Evolutionary conservation across 306 rosid species (phyloP).

Genomic region (Mucuna pruriens): DNA sequence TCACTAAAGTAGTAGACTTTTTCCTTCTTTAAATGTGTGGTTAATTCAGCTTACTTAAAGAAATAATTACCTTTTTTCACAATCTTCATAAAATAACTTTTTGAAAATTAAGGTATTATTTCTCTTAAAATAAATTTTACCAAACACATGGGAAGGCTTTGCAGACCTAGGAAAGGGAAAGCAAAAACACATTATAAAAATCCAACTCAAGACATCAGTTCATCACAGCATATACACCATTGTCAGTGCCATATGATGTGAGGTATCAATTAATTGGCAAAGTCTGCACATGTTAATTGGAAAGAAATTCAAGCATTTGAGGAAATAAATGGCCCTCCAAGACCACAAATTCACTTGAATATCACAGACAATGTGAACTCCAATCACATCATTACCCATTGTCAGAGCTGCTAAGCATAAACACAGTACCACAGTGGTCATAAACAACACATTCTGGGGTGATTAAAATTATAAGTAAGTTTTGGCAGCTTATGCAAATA

Average conservation of each 20-base stretch:
- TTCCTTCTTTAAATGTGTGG: too few relatives aligned
- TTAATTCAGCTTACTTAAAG: too few relatives aligned
- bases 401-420: constrained; percentile 42
- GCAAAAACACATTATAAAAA: neutral
- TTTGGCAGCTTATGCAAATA: constrained; percentile 41
- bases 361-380: constrained; percentile 29
- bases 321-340: constrained; percentile 21
- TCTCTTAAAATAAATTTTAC: neutral
- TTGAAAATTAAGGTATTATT: too few relatives aligned
- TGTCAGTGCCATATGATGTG: neutral
- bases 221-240: neutral
- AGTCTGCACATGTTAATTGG: neutral
- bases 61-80: too few relatives aligned
- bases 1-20: too few relatives aligned
- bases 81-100: too few relatives aligned
- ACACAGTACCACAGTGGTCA: constrained; percentile 30
- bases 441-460: constrained; percentile 34
- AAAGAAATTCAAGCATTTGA: constrained; percentile 17
- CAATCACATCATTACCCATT: constrained; percentile 32
- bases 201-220: neutral
- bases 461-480: constrained; percentile 22
- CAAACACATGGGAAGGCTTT: neutral
- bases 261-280: neutral
- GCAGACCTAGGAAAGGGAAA: neutral
- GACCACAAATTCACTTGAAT: constrained; percentile 40